Percentiles rank a stretch among this genome's conserved stretches.
These are phyloP conservation scores for Epichloe aotearoae DNA, from an alignment of 2,329 filamentous ascomycete species.

Conservation along the genomic window DNA sequence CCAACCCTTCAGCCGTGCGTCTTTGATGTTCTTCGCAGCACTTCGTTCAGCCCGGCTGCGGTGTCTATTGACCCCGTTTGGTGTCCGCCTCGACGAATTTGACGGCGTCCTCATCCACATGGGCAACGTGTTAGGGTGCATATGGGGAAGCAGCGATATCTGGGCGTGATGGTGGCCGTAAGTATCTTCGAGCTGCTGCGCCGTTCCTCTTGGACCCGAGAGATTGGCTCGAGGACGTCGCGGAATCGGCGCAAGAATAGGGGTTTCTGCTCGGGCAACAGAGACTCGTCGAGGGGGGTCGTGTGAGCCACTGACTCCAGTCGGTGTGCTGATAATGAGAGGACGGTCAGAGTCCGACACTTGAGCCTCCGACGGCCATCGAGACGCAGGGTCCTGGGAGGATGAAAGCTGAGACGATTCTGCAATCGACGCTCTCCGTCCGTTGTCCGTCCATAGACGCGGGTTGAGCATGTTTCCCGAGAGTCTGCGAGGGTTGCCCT, in stretches of 20 bases:
- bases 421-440: neutral
- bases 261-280: constrained; percentile 25
- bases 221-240: constrained; percentile 30
- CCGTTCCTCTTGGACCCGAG: constrained; percentile 27
- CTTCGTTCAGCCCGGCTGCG: constrained; percentile 45
- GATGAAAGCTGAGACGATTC: neutral
- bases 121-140: constrained; percentile 11
- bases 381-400: neutral
- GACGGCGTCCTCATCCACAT: constrained; percentile 25
- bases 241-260: constrained; percentile 39
- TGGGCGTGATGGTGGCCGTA: constrained; percentile 25
- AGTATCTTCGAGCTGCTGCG: constrained; percentile 43
- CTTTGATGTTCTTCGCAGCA: constrained; percentile 48
- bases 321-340: constrained; percentile 48
- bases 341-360: constrained; percentile 32
- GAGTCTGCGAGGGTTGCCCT: constrained; percentile 25
- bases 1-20: constrained; percentile 47
- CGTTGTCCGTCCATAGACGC: constrained; percentile 2
- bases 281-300: constrained; percentile 27
- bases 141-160: constrained; percentile 3
- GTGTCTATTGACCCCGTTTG: constrained; percentile 31
- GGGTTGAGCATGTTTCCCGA: constrained; percentile 26
- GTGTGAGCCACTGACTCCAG: constrained; percentile 39
- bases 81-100: constrained; percentile 20
- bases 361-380: constrained; percentile 5